A percentile compares a stretch with the other conserved stretches of the same genome.
These are phyloP conservation scores for Cutaneotrichosporon sp. DNA, from an alignment of 1,284 basidiomycete species.

Conservation along the genomic window DNA sequence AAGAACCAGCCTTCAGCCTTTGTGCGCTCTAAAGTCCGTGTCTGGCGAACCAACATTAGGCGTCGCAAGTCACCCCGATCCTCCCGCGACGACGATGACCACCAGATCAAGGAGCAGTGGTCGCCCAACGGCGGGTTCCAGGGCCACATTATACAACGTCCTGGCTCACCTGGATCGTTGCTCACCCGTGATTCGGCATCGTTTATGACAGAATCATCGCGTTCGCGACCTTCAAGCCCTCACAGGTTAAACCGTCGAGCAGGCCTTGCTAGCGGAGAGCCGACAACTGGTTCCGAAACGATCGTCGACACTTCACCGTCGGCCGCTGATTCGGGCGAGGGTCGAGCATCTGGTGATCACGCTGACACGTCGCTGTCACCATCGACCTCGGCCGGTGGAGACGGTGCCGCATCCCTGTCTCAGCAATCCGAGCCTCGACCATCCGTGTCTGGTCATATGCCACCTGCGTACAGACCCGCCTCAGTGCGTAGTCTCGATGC, in stretches of 20 bases:
- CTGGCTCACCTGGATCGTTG: background rate
- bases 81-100: slow-evolving; percentile 4
- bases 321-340: background rate
- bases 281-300: background rate
- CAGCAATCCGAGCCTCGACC: background rate
- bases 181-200: slow-evolving; percentile 3
- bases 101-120: background rate
- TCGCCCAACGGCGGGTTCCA: background rate
- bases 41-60: slow-evolving; percentile 32
- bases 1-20: slow-evolving; percentile 22
- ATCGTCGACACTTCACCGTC: background rate
- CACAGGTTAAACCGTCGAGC: background rate
- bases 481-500: slow-evolving; percentile 28
- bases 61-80: slow-evolving; percentile 11
- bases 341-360: background rate
- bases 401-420: background rate
- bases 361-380: background rate
- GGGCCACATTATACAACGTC: background rate
- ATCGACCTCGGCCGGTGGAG: background rate
- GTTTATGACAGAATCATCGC: slow-evolving; percentile 1
- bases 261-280: background rate
- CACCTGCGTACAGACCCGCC: slow-evolving; percentile 45
- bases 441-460: slow-evolving; percentile 25
- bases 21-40: slow-evolving; percentile 34
- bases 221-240: background rate